A percentile compares a stretch with the other conserved stretches of the same genome.
Evolutionary conservation across 1,284 basidiomycete genomes (phyloP).

Genomic region (Rhodotorula mucilaginosa): DNA sequence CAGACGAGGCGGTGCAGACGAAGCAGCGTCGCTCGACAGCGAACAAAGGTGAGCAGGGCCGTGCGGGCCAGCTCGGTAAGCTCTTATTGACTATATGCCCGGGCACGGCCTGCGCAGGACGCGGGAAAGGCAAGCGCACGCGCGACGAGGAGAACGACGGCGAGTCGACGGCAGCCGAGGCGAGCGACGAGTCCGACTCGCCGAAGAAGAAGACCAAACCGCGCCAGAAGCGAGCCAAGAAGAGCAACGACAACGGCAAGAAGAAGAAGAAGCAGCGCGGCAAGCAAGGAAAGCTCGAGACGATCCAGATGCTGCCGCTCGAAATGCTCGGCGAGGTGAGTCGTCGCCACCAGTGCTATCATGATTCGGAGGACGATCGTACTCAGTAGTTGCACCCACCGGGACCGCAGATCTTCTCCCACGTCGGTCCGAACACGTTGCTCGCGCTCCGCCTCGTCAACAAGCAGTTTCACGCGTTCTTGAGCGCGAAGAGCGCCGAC

Average conservation of each 20-base stretch:
- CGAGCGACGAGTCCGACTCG: neutral
- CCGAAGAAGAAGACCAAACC: neutral
- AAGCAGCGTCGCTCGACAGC: neutral
- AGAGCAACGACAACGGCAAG: neutral
- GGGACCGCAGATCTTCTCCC: slow-evolving; percentile 23
- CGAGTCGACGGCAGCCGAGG: neutral
- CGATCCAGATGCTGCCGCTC: slow-evolving; percentile 9
- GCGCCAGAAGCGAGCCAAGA: neutral
- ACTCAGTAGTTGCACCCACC: too few species aligned
- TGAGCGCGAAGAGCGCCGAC: neutral
- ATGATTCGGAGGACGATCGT: too few species aligned
- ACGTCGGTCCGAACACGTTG: slow-evolving; percentile 9
- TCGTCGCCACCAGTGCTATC: too few species aligned
- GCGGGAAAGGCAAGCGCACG: neutral
- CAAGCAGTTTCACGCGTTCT: slow-evolving; percentile 12
- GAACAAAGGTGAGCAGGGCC: neutral
- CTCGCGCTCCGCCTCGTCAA: slow-evolving; percentile 4
- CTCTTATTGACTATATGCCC: neutral
- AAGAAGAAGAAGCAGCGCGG: neutral
- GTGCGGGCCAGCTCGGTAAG: neutral
- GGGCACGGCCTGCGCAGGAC: neutral
- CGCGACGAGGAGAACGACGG: neutral
- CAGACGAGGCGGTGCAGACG: neutral
- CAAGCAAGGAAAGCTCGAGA: slow-evolving; percentile 1
- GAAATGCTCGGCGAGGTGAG: slow-evolving; percentile 21